phyloP scores from a whole-genome alignment of 257 asterid species.

The Forsythia viridissima region DNA sequence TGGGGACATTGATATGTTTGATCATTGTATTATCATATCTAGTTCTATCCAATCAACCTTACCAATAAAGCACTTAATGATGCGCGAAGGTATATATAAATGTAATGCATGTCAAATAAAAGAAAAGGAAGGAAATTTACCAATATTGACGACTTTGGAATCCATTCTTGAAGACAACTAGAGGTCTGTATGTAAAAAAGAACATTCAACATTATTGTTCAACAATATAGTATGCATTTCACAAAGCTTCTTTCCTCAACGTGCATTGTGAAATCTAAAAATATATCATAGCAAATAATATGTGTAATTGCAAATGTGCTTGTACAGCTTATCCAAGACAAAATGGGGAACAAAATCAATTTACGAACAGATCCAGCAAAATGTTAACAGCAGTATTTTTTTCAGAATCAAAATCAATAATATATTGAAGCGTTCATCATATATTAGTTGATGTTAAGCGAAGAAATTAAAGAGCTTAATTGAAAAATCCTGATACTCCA shows the following conservation, averaged over 20 bases:
- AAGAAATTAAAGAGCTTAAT: neutral
- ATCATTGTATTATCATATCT: neutral
- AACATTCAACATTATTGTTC: conserved; percentile 2
- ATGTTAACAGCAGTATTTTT: neutral
- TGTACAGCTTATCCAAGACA: neutral
- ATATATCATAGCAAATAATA: neutral
- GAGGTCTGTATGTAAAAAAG: conserved; percentile 50
- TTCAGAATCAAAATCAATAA: neutral
- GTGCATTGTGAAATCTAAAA: neutral
- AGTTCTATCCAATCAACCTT: neutral
- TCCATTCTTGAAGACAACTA: conserved; percentile 85
- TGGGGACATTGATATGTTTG: neutral
- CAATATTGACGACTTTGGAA: conserved; percentile 85
- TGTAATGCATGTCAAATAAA: neutral
- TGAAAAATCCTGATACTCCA: too few relatives aligned
- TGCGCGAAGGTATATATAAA: neutral
- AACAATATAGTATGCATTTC: neutral
- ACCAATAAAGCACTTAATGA: neutral
- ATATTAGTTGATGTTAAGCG: neutral
- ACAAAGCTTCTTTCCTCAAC: neutral
- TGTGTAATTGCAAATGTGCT: neutral
- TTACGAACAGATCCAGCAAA: neutral
- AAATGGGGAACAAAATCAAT: neutral
- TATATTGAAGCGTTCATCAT: neutral
- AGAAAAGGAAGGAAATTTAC: conserved; percentile 30